Percentiles rank a stretch among this genome's conserved stretches.
phyloP scores from a whole-genome alignment of 176 grass and related monocot genomes.

The Ananas comosus region DNA sequence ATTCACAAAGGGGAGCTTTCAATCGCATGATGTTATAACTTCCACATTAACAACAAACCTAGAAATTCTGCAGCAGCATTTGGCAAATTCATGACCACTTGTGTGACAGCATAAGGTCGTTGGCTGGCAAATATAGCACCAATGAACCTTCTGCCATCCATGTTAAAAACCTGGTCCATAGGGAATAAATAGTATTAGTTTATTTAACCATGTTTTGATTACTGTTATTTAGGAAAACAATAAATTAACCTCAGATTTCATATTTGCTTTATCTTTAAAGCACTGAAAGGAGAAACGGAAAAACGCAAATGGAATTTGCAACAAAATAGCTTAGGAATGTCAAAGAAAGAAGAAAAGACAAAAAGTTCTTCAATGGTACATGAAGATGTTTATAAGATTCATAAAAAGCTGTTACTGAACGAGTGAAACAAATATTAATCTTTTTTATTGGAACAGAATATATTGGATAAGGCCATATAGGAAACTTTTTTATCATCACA shows the following conservation, averaged over 20 bases:
- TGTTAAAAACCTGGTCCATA: constrained; percentile 60
- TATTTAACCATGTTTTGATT: not conserved
- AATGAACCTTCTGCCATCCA: constrained; percentile 93
- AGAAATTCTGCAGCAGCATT: constrained; percentile 76
- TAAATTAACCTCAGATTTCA: no score
- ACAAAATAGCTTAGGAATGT: not conserved
- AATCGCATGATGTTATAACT: not conserved
- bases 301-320: not conserved
- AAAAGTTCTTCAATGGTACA: not conserved
- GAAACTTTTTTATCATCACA: not conserved
- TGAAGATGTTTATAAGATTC: no score
- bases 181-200: constrained; percentile 9
- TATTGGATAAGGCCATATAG: not conserved
- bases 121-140: constrained; percentile 50
- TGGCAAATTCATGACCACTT: constrained; percentile 97
- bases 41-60: constrained; percentile 31
- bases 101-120: constrained; percentile 48
- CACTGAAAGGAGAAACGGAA: no score
- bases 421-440: not conserved
- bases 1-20: not conserved
- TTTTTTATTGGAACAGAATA: not conserved
- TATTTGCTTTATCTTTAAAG: no score
- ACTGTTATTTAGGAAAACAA: not conserved
- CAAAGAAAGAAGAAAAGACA: not conserved
- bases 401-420: not conserved